Percentiles rank a stretch among this genome's conserved stretches.
Evolutionary conservation across 2,329 filamentous ascomycete genomes (phyloP).

Genomic region (Ophiostoma piceae): DNA sequence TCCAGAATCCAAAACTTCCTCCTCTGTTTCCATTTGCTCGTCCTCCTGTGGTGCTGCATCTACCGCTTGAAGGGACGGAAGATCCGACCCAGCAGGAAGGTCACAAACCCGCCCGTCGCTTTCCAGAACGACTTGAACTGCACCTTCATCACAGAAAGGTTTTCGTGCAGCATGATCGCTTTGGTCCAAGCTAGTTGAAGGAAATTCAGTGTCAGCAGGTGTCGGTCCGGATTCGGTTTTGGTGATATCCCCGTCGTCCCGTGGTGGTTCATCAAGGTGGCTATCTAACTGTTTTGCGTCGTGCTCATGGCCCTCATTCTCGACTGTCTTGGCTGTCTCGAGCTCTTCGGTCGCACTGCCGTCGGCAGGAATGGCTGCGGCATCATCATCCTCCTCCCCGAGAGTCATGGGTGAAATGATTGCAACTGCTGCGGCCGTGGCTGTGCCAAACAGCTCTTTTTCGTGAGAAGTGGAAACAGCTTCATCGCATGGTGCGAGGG

Average conservation of each 20-base stretch:
- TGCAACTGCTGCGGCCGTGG: background rate
- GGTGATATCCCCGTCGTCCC: conserved; percentile 13
- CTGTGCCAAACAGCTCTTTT: background rate
- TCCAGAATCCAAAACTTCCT: conserved; percentile 16
- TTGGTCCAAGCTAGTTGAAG: conserved; percentile 10
- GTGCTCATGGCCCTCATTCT: background rate
- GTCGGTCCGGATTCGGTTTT: conserved; percentile 13
- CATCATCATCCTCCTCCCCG: background rate
- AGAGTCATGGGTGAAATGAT: background rate
- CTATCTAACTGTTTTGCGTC: conserved; percentile 1
- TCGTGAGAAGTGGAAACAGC: background rate
- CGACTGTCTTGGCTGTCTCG: background rate
- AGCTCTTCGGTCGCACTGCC: background rate
- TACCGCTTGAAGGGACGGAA: conserved; percentile 16
- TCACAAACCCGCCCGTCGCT: conserved; percentile 16
- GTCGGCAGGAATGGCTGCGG: background rate
- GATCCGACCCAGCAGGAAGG: conserved; percentile 11
- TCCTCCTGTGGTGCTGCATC: background rate
- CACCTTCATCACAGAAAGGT: conserved; percentile 13
- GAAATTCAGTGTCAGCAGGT: conserved; percentile 17
- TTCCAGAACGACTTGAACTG: conserved; percentile 18
- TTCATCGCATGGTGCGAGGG: background rate
- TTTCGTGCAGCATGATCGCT: conserved; percentile 12
- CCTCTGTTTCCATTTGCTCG: conserved; percentile 6
- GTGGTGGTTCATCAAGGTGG: conserved; percentile 5